These are phyloP conservation scores for Pulveroboletus sp. DNA, from an alignment of 768 basidiomycete genomes.

Conservation along the genomic window DNA sequence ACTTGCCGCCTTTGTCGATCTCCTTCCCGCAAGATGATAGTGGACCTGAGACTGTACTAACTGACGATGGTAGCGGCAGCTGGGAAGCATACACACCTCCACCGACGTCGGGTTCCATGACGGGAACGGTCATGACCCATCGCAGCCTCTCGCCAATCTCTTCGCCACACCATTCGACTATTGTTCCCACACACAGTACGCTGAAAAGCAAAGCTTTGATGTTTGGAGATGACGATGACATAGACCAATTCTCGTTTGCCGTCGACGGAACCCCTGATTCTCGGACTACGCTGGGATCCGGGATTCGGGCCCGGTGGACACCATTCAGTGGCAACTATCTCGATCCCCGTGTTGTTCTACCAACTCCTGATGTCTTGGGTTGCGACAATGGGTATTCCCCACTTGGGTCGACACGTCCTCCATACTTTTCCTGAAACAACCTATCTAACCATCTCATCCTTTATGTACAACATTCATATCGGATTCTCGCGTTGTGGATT, in stretches of 20 bases:
- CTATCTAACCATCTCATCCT: neutral
- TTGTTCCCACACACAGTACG: slow-evolving; percentile 40
- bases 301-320: slow-evolving; percentile 20
- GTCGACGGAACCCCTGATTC: slow-evolving; percentile 18
- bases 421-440: slow-evolving; percentile 26
- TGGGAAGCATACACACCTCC: slow-evolving; percentile 68
- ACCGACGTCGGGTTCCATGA: slow-evolving; percentile 50
- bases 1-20: slow-evolving; percentile 43
- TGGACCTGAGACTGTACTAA: slow-evolving; percentile 49
- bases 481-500: slow-evolving; percentile 14
- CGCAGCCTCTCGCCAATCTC: slow-evolving; percentile 32
- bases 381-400: slow-evolving; percentile 40
- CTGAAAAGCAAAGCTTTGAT: slow-evolving; percentile 35
- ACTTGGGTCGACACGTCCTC: slow-evolving; percentile 44
- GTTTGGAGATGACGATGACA: slow-evolving; percentile 45
- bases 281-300: slow-evolving; percentile 13
- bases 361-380: slow-evolving; percentile 31
- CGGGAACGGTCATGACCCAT: slow-evolving; percentile 44
- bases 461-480: slow-evolving; percentile 7
- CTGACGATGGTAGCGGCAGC: slow-evolving; percentile 47
- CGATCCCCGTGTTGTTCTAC: slow-evolving; percentile 30
- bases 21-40: slow-evolving; percentile 46
- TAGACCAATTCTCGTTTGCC: slow-evolving; percentile 53
- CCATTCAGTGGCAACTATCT: slow-evolving; percentile 32
- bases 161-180: slow-evolving; percentile 10